Percentiles rank a stretch among this genome's conserved stretches.
phyloP scores from a whole-genome alignment of 805 yeast species.

The Lipomyces mesembrius region DNA sequence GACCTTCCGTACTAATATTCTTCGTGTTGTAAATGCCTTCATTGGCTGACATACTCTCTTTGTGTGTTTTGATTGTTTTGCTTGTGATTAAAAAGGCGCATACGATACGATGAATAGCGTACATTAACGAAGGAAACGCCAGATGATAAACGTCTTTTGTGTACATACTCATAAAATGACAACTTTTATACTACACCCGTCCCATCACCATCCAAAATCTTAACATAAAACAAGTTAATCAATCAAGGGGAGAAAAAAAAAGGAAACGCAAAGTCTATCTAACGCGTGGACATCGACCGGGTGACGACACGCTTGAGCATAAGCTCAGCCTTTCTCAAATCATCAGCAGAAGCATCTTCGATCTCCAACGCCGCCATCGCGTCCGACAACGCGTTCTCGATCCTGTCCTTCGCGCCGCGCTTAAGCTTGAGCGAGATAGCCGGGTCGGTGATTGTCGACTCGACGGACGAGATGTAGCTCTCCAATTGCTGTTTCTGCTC shows the following conservation, averaged over 20 bases:
- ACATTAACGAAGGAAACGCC: not conserved
- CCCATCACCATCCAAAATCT: conserved; percentile 3
- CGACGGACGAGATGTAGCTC: conserved; percentile 95
- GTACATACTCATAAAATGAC: not conserved
- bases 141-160: not conserved
- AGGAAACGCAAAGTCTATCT: conserved; percentile 2
- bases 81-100: too few species aligned
- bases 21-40: too few species aligned
- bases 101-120: not conserved
- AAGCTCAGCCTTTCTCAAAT: conserved; percentile 98
- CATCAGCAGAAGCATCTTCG: conserved; percentile 96
- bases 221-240: not conserved
- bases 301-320: conserved; percentile 95
- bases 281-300: conserved; percentile 37
- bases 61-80: too few species aligned
- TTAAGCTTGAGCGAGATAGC: conserved; percentile 95
- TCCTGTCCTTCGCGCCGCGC: conserved; percentile 96
- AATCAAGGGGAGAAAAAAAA: not conserved
- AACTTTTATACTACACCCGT: conserved; percentile 1
- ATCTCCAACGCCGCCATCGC: conserved; percentile 97
- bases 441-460: conserved; percentile 97
- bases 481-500: conserved; percentile 99
- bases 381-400: conserved; percentile 96
- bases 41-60: too few species aligned
- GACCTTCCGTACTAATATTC: too few species aligned